Evolutionary conservation across 192 early-diverging fungal species (phyloP), one percentile per base, ranked within the genome.

Genomic region (Backusella liffmaniae): DNA sequence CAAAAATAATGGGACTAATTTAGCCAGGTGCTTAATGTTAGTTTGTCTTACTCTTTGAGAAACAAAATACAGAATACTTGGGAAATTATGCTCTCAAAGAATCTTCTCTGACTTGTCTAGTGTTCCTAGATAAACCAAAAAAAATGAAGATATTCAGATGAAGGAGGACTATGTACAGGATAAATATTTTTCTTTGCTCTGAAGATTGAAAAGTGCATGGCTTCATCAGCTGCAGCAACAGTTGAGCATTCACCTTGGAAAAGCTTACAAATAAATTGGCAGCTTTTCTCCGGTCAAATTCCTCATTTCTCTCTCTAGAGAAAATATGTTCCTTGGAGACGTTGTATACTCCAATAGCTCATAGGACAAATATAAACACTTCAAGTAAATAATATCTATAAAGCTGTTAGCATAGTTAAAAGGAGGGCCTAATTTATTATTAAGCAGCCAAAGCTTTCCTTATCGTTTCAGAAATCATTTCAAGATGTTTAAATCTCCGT

Each of bases 141-240:
- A 39, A 39, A 39, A 39, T 6, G 7, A 39, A 39, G 37, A 41
- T 41, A 41, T 9, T 8, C 39, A 41, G 7, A 41, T 41, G 39
- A 41, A 41, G 39, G 39, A 41, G 10, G 39, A 41, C 7, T 41
- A 41, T 30, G 62, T 32, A 0, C 62, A 7, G 62, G 62, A 66
- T 66, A 66, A 66, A 21, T n/a, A 6, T 23, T 26, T 32, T 32
- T 66, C 32, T 66, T 66, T 21, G 62, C 18, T 66, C 62, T 66
- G 26, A 66, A 66, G 62, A 66, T 66, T 66, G 62, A 66, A 66
- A 66, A 66, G 62, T 32, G 16, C 29, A 66, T 66, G 62, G 8
- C 62, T 66, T 3, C 62, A 66, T 23, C 62, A 30, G 62, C 32
- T 66, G 23, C 66, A 30, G 39, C 39, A 41, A 41, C 7, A 9